Evolutionary conservation across 208 protist genomes (phyloP).

Genomic region (Zelonia costaricensis): DNA sequence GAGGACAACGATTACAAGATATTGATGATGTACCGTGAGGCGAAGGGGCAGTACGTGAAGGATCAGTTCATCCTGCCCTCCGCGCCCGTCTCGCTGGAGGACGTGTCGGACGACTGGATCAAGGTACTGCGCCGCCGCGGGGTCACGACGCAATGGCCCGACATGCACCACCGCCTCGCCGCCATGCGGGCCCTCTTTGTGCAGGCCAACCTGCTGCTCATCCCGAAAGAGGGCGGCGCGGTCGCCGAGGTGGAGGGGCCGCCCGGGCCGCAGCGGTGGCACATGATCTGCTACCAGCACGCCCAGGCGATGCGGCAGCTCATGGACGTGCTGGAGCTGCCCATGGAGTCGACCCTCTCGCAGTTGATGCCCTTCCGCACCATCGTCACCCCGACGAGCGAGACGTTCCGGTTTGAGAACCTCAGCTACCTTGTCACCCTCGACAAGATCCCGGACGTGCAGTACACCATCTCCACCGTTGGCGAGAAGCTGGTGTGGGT

Average conservation of each 20-base stretch:
- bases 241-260: slow-evolving; percentile 88
- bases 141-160: slow-evolving; percentile 63
- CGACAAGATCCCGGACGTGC: slow-evolving; percentile 80
- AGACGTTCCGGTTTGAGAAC: slow-evolving; percentile 89
- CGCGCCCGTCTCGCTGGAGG: slow-evolving; percentile 61
- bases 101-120: slow-evolving; percentile 74
- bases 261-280: slow-evolving; percentile 78
- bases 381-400: slow-evolving; percentile 74
- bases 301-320: slow-evolving; percentile 74
- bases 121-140: slow-evolving; percentile 73
- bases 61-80: slow-evolving; percentile 88
- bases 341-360: slow-evolving; percentile 73
- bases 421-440: slow-evolving; percentile 67
- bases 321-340: slow-evolving; percentile 83
- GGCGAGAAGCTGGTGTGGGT: slow-evolving; percentile 87
- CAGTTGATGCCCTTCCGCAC: slow-evolving; percentile 77
- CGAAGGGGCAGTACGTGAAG: slow-evolving; percentile 64
- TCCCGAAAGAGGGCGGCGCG: slow-evolving; percentile 81
- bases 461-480: slow-evolving; percentile 69
- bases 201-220: slow-evolving; percentile 73
- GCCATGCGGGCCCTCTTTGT: slow-evolving; percentile 79
- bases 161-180: slow-evolving; percentile 69
- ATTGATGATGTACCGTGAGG: slow-evolving; percentile 84
- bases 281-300: slow-evolving; percentile 62
- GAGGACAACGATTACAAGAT: slow-evolving; percentile 92